These are phyloP conservation scores for Elongisporangium senticosum DNA, from an alignment of 352 stramenopile species.

Conservation along the genomic window DNA sequence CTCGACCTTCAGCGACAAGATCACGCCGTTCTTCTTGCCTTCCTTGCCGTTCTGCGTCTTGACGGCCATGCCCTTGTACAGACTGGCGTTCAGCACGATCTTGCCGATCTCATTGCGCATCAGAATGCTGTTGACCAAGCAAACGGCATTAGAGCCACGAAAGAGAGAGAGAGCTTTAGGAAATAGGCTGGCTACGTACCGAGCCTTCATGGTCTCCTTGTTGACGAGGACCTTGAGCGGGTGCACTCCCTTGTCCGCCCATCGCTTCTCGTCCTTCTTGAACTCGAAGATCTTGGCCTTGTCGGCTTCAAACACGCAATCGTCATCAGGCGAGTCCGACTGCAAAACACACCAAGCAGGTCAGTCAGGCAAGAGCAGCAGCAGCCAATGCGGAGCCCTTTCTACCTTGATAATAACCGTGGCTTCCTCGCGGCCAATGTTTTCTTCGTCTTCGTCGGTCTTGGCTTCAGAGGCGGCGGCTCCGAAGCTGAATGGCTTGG, in stretches of 20 bases:
- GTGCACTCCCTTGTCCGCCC: constrained; percentile 81
- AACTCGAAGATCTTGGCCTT: constrained; percentile 83
- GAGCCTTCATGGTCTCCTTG: constrained; percentile 61
- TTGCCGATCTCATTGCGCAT: constrained; percentile 84
- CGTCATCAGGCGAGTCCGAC: constrained; percentile 64
- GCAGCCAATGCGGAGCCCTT: neutral
- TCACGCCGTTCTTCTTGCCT: constrained; percentile 70
- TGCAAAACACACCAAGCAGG: constrained; percentile 10
- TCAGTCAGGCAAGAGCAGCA: constrained; percentile 2
- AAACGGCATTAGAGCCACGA: constrained; percentile 3
- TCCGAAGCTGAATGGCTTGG: constrained; percentile 35
- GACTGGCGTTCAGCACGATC: constrained; percentile 74
- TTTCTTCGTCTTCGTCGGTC: constrained; percentile 72
- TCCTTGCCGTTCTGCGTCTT: constrained; percentile 54
- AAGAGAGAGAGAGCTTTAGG: neutral
- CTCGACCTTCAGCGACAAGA: constrained; percentile 62
- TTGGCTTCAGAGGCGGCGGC: constrained; percentile 4
- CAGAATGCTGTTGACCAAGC: constrained; percentile 39
- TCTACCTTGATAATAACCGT: constrained; percentile 85
- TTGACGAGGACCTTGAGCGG: constrained; percentile 74
- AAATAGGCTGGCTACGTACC: constrained; percentile 18
- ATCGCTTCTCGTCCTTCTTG: constrained; percentile 85
- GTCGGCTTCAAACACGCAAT: constrained; percentile 66
- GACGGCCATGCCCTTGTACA: constrained; percentile 77
- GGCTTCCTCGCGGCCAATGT: constrained; percentile 72